Conservation (phyloP, 2,329 filamentous ascomycete genomes). For the Pseudogymnoascus sp. region DNA sequence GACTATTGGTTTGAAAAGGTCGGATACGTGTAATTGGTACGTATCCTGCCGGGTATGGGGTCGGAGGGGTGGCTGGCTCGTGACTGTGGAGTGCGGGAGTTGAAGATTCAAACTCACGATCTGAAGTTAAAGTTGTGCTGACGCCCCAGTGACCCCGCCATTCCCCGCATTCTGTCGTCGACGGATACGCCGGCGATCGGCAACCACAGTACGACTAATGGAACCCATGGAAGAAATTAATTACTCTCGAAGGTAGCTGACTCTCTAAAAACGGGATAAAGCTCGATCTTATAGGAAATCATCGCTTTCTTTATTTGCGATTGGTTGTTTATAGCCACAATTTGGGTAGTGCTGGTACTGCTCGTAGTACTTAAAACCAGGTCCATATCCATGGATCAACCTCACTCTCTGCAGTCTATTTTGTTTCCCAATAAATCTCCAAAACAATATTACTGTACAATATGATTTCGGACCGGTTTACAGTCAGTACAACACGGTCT, state of each 20-base stretch:
- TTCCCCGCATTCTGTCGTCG: slow-evolving; percentile 4
- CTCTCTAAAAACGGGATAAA: not conserved
- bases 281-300: not conserved
- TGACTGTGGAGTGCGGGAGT: not conserved
- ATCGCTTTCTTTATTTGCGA: not conserved
- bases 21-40: not conserved
- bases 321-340: not conserved
- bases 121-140: not conserved
- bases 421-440: not conserved
- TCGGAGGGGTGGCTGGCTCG: not conserved
- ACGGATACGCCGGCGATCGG: slow-evolving; percentile 1
- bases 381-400: not conserved
- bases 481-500: not conserved
- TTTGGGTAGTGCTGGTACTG: not conserved
- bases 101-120: not conserved
- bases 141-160: slow-evolving; percentile 1
- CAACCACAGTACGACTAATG: not conserved
- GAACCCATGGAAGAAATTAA: not conserved
- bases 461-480: not conserved
- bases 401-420: not conserved
- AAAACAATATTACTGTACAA: not conserved
- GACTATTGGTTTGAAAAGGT: not conserved
- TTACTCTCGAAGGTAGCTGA: not conserved
- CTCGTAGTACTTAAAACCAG: not conserved
- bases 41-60: not conserved